Percentiles rank a stretch among this genome's conserved stretches.
Evolutionary conservation across 2,329 filamentous ascomycete species (phyloP).

Genomic region (Emergomyces pasteurianus): DNA sequence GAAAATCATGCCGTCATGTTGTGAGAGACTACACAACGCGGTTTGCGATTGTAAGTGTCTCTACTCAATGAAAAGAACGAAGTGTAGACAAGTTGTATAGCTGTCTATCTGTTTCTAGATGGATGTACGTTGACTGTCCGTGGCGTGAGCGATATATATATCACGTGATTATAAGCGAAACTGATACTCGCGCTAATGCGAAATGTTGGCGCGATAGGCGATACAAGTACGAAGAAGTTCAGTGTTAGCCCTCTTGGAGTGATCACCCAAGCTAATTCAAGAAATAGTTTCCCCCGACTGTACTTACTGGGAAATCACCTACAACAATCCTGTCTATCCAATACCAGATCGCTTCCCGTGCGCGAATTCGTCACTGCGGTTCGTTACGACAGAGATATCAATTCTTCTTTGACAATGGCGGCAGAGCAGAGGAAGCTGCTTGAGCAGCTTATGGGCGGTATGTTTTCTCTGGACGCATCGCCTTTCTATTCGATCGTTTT

Average conservation of each 20-base stretch:
- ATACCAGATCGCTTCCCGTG: background rate
- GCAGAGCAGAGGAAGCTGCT: slow-evolving; percentile 97
- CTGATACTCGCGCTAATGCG: background rate
- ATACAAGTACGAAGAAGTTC: background rate
- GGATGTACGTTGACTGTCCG: background rate
- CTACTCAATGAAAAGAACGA: background rate
- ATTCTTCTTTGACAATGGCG: slow-evolving; percentile 49
- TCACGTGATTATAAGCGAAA: no score
- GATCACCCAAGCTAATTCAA: background rate
- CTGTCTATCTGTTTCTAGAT: background rate
- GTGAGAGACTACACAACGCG: slow-evolving; percentile 10
- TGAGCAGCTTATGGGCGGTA: slow-evolving; percentile 69
- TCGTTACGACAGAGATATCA: background rate
- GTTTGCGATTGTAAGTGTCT: background rate
- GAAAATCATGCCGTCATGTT: slow-evolving; percentile 35
- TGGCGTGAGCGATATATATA: background rate
- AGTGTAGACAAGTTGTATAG: background rate
- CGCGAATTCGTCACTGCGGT: background rate
- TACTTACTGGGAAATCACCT: background rate
- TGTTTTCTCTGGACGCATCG: slow-evolving; percentile 3
- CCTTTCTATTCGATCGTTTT: background rate
- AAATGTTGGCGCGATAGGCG: background rate
- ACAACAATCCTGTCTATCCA: background rate
- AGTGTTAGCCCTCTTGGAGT: background rate
- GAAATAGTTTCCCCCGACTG: background rate